Percentiles rank a stretch among this genome's conserved stretches.
Evolutionary conservation across 805 yeast species (phyloP).

Genomic region (Saturnispora kantuleensis): DNA sequence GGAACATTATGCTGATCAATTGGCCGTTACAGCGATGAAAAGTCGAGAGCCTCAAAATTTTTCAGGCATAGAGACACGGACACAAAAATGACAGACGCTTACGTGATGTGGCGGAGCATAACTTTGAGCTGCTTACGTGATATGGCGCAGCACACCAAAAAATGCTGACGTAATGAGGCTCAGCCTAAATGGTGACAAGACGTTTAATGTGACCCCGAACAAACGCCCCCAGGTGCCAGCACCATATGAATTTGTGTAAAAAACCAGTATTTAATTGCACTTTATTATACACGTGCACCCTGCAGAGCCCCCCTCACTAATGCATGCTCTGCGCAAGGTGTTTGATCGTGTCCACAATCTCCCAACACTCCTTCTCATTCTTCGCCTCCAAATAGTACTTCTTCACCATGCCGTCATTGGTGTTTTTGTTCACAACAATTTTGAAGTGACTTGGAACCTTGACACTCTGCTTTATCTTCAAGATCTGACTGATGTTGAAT

Average conservation of each 20-base stretch:
- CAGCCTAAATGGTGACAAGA: too few relatives aligned
- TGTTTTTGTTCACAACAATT: slow-evolving; percentile 57
- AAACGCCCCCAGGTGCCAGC: too few relatives aligned
- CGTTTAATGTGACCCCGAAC: too few relatives aligned
- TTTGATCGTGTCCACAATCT: slow-evolving; percentile 64
- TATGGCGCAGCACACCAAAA: too few relatives aligned
- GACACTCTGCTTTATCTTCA: slow-evolving; percentile 63
- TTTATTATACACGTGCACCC: not conserved
- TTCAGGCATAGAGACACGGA: too few relatives aligned
- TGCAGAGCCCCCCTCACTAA: not conserved
- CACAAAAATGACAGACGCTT: too few relatives aligned
- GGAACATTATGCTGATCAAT: not conserved
- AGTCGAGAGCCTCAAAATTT: too few relatives aligned
- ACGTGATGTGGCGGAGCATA: too few relatives aligned
- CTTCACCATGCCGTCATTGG: slow-evolving; percentile 45
- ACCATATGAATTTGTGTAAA: not conserved
- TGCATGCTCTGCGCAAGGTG: slow-evolving; percentile 31
- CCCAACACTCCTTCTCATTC: slow-evolving; percentile 49
- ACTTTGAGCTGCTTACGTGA: too few relatives aligned
- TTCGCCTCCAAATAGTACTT: slow-evolving; percentile 82
- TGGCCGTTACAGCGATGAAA: too few relatives aligned
- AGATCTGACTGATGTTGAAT: slow-evolving; percentile 72
- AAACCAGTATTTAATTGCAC: not conserved
- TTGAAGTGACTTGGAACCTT: slow-evolving; percentile 75
- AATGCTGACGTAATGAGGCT: too few relatives aligned